Evolutionary conservation across 2,329 filamentous ascomycete species (phyloP).

Genomic region (Pyricularia sp.): DNA sequence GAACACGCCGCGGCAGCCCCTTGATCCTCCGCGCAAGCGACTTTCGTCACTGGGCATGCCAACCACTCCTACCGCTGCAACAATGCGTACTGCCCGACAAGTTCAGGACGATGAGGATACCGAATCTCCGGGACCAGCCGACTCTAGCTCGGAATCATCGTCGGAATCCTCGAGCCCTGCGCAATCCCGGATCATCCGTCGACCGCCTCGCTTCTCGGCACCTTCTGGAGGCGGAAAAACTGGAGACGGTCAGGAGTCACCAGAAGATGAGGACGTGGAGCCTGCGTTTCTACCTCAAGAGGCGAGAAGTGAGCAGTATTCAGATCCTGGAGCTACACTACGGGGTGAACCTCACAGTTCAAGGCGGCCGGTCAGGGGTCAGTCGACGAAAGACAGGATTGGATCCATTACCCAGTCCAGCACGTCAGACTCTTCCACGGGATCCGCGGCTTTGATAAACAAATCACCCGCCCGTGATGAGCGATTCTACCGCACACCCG

Average conservation of each 20-base stretch:
- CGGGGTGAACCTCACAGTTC: conserved; percentile 30
- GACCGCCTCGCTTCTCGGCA: conserved; percentile 40
- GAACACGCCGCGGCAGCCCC: conserved; percentile 11
- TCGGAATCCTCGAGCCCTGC: conserved; percentile 37
- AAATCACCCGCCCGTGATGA: conserved; percentile 21
- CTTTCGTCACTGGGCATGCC: conserved; percentile 35
- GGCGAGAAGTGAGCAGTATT: conserved; percentile 23
- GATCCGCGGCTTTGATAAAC: conserved; percentile 34
- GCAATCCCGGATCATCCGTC: conserved; percentile 50
- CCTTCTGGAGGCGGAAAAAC: conserved; percentile 9
- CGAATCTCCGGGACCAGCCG: conserved; percentile 30
- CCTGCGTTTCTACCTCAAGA: conserved; percentile 40
- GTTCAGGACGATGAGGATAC: not conserved
- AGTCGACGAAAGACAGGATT: not conserved
- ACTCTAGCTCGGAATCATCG: conserved; percentile 25
- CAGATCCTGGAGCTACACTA: conserved; percentile 45
- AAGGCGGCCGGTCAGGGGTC: conserved; percentile 6
- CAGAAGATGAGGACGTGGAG: conserved; percentile 44
- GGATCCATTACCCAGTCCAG: conserved; percentile 35
- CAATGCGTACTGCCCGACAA: not conserved
- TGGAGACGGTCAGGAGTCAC: conserved; percentile 4
- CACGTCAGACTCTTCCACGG: conserved; percentile 54
- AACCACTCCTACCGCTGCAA: conserved; percentile 13
- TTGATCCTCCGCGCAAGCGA: conserved; percentile 26
- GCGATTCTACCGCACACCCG: conserved; percentile 24